Conservation (phyloP, 192 early-diverging fungal species). For the Backusella morwellensis region DNA sequence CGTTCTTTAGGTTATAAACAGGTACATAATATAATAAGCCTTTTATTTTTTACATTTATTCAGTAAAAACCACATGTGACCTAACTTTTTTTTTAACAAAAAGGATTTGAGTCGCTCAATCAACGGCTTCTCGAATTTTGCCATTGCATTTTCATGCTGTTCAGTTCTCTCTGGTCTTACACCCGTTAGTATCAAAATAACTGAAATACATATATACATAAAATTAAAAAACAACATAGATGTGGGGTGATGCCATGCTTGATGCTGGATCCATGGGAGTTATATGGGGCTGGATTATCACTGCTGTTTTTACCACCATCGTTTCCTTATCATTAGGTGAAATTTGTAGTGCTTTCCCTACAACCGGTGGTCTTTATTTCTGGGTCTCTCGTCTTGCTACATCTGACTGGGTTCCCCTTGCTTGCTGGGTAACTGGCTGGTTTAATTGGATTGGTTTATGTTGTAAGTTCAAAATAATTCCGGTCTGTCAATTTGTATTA, state of each 20-base stretch:
- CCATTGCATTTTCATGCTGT: constrained; percentile 52
- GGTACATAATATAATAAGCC: constrained; percentile 6
- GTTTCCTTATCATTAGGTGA: constrained; percentile 50
- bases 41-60: neutral
- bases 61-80: neutral
- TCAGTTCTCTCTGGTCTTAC: constrained; percentile 52
- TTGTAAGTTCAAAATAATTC: constrained; percentile 17
- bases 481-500: neutral
- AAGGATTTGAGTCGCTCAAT: constrained; percentile 52
- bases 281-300: constrained; percentile 55
- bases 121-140: constrained; percentile 50
- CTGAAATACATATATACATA: neutral
- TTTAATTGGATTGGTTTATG: constrained; percentile 51
- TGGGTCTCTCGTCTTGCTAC: constrained; percentile 48
- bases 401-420: constrained; percentile 47
- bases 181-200: constrained; percentile 31
- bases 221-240: neutral
- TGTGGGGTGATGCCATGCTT: constrained; percentile 46
- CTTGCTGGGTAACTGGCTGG: constrained; percentile 53
- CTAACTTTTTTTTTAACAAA: neutral
- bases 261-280: constrained; percentile 48
- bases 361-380: constrained; percentile 51
- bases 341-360: constrained; percentile 53
- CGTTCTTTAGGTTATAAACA: constrained; percentile 32
- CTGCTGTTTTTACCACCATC: constrained; percentile 43